Conservation (phyloP, 2,329 filamentous ascomycete genomes). For the Fusarium guadeloupense region DNA sequence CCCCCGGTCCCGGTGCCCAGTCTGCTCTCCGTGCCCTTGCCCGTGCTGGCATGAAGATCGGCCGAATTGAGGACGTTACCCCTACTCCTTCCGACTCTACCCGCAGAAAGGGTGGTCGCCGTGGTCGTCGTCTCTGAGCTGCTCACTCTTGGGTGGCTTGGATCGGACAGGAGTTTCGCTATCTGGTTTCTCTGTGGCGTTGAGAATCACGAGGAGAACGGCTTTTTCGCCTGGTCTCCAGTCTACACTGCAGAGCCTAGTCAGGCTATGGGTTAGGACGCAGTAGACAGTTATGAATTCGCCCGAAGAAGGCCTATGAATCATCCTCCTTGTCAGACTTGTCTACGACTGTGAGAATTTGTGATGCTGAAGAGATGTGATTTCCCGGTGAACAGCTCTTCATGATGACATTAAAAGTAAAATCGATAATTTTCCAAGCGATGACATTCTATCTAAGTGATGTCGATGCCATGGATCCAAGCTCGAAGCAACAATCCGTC, state of each 20-base stretch:
- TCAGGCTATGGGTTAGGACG: constrained; percentile 44
- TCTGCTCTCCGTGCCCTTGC: constrained; percentile 98
- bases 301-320: constrained; percentile 56
- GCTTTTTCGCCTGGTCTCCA: constrained; percentile 72
- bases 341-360: constrained; percentile 29
- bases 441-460: neutral
- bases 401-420: neutral
- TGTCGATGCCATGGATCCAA: no score
- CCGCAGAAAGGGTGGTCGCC: constrained; percentile 99
- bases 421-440: neutral
- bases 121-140: constrained; percentile 98
- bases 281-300: constrained; percentile 56
- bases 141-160: constrained; percentile 41
- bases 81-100: constrained; percentile 99
- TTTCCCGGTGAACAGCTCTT: neutral
- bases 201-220: constrained; percentile 80
- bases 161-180: constrained; percentile 52
- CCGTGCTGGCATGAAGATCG: constrained; percentile 99
- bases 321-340: constrained; percentile 48
- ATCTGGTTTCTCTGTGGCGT: constrained; percentile 68
- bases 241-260: constrained; percentile 59
- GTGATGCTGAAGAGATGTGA: constrained; percentile 20
- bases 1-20: constrained; percentile 97
- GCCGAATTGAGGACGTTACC: constrained; percentile 99
- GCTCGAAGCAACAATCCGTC: no score